Base-by-base conservation (phyloP, 495 filamentous ascomycete genomes). In the Penicillium tannophilum region DNA sequence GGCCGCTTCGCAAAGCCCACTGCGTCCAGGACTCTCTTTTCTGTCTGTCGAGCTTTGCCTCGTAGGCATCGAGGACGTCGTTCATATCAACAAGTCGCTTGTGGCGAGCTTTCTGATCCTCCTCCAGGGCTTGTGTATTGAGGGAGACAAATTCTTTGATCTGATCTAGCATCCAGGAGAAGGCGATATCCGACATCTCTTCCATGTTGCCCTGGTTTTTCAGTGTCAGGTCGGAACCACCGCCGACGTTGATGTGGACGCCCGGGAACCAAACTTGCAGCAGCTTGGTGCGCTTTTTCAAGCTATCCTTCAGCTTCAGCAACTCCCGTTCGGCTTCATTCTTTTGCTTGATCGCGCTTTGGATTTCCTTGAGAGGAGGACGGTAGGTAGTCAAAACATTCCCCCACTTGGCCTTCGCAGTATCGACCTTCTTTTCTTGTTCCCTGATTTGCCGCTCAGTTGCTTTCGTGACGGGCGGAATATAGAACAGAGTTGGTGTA, bases 191-290 rank as follows among this genome's bases (percentile, higher is more conserved):
- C 26, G 53, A 55, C 53, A 55, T 55, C 53, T 55, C 53, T 14
- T 55, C 53, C 53, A 55, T 55, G 43, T 55, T 55, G 0, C 53
- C 53, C 43, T 55, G 47, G 43, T 55, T 55, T 16, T 55, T 41
- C 43, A 55, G 14, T 0, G 42, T 55, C 28, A 55, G 30, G 42
- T 41, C 45, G 19, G 53, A 55, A 4, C 53, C 53, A 16, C 53
- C 53, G 8, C 53, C 53, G 19, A 55, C 11, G 19, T 55, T 55
- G 30, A 55, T 47, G 43, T 55, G 53, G 23, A 55, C 53, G 16
- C 53, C 53, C 11, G 53, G 42, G 24, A 55, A 55, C 41, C 53
- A 55, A 19, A 55, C 53, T 36, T 55, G 53, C 1, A 55, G 53
- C 30, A 55, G 43, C 8, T 46, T 55, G 8, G 53, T 45, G 16